These are phyloP conservation scores for Botrytis deweyae DNA, from an alignment of 2,329 filamentous ascomycete species.

Conservation along the genomic window DNA sequence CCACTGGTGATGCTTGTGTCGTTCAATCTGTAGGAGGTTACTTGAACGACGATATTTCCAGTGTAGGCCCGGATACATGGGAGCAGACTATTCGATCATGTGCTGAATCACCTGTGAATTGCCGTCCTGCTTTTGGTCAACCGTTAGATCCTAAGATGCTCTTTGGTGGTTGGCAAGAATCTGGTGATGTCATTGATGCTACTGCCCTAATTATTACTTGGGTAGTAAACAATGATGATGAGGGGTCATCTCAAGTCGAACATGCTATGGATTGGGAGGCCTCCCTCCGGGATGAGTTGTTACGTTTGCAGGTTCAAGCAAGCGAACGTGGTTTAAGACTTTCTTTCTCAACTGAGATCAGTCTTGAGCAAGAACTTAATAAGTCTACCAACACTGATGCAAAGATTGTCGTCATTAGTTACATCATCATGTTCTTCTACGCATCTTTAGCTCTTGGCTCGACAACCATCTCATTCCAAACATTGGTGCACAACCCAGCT, in stretches of 20 bases:
- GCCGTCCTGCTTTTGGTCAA: constrained; percentile 84
- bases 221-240: constrained; percentile 85
- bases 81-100: constrained; percentile 69
- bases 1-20: constrained; percentile 83
- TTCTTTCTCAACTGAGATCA: constrained; percentile 94
- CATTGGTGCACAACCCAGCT: constrained; percentile 77
- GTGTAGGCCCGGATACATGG: constrained; percentile 69
- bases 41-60: constrained; percentile 66
- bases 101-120: constrained; percentile 75
- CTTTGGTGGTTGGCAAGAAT: constrained; percentile 73
- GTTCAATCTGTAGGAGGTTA: constrained; percentile 92
- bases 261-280: constrained; percentile 88
- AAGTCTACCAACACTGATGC: constrained; percentile 98
- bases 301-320: constrained; percentile 80
- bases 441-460: constrained; percentile 90
- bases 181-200: constrained; percentile 67
- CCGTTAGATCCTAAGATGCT: constrained; percentile 84
- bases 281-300: constrained; percentile 69
- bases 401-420: constrained; percentile 94
- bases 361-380: constrained; percentile 91
- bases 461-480: constrained; percentile 73
- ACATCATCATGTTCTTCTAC: constrained; percentile 98
- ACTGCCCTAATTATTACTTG: constrained; percentile 85
- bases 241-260: constrained; percentile 67
- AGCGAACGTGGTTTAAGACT: constrained; percentile 73